Percentiles rank a stretch among this genome's conserved stretches.
These are phyloP conservation scores for Globisporangium solare DNA, from an alignment of 352 stramenopile genomes.

Conservation along the genomic window DNA sequence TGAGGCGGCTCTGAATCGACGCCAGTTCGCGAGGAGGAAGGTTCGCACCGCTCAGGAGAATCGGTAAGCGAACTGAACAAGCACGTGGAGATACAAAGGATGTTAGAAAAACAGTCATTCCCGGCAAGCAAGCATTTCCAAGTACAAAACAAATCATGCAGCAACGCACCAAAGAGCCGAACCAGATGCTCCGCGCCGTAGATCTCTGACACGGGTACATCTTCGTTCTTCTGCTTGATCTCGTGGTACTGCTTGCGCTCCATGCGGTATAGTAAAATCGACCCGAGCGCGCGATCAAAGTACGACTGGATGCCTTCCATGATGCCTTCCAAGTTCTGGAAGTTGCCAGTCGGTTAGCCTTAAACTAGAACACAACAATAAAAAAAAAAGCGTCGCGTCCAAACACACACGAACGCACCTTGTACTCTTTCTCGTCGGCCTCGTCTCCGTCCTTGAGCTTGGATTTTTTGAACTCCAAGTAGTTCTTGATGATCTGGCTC, in stretches of 20 bases:
- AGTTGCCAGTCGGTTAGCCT: neutral
- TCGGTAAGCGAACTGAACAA: conserved; percentile 64
- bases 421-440: conserved; percentile 68
- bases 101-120: neutral
- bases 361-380: neutral
- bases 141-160: conserved; percentile 2
- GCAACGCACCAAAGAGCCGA: conserved; percentile 75
- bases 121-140: neutral
- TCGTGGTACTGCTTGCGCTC: conserved; percentile 88
- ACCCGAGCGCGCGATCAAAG: conserved; percentile 86
- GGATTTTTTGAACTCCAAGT: conserved; percentile 68
- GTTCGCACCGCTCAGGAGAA: conserved; percentile 59
- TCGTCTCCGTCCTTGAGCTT: conserved; percentile 53
- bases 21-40: conserved; percentile 50
- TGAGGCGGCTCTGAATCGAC: conserved; percentile 69
- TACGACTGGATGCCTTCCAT: conserved; percentile 86
- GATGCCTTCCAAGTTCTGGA: conserved; percentile 68
- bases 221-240: conserved; percentile 51
- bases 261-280: conserved; percentile 89
- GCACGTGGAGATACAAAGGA: neutral
- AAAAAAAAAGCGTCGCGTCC: neutral
- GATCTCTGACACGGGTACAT: conserved; percentile 78
- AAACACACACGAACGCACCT: conserved; percentile 22
- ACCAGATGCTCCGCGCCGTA: conserved; percentile 91
- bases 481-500: conserved; percentile 75